Base-by-base conservation (phyloP, 352 stramenopile genomes). In the Pythium guiyangense region DNA sequence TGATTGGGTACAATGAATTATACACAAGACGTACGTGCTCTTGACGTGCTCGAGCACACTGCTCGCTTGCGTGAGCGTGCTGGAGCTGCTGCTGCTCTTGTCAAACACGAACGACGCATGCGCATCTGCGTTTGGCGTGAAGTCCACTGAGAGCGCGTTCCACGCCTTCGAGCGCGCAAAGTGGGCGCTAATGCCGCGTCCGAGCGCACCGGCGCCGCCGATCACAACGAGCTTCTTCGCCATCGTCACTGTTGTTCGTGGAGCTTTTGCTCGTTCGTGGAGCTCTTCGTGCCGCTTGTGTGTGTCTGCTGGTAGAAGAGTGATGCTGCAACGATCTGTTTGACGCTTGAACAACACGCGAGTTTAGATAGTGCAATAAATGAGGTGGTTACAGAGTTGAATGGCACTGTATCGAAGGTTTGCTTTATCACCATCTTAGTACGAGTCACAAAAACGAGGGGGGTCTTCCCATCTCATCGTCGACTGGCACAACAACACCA, bases 171-270 rank as follows among this genome's bases (percentile, higher is more conserved):
- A 73, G 40, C 73, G 72, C 43, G 66, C 58, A 46, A 94, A 96
- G 66, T 64, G 67, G 18, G 54, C 70, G 43, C 86, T 69, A 37
- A 92, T 73, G 39, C 79, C 80, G 35, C 80, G 84, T 29, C 86
- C 86, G 3, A 96, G 69, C 48, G 83, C 81, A 14, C 84, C 86
- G 29, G 77, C 73, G 35, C 84, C 83, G 54, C 86, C 86, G 35
- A 93, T 63, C 26, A 96, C 78, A 10, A 96, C 68, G 61, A 92
- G 52, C 62, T 78, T 79, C 71, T 90, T 90, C 6, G 67, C 44
- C 57, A 67, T 66, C 40, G 10, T 10, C 17, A 6, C 18, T 54
- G 31, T n/a, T n/a, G n/a, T 9, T 37, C 31, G 9, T 37, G 31
- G n/a, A n/a, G n/a, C 31, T 37, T 6, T 34, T 34, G 29, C n/a